Evolutionary conservation across 257 asterid species (phyloP), one percentile per base, ranked within the genome.

Genomic region (Solanum rostratum): DNA sequence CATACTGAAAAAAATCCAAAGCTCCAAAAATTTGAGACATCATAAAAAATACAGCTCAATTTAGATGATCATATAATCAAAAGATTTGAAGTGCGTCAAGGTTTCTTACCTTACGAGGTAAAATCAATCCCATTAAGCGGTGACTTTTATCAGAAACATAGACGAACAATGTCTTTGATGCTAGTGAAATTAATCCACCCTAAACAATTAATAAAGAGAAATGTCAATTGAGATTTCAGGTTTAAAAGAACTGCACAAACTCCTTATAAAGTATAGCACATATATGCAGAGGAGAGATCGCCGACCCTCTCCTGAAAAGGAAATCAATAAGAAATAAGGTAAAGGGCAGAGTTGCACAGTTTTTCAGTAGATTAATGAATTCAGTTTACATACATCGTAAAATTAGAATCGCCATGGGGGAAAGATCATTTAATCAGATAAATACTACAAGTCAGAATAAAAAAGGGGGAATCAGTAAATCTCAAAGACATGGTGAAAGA

Each of bases 121-220:
- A 93, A 86, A 95, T 95, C 96, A 94, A 92, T 87, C 99, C 99
- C 54, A 95, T 91, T 89, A 97, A 87, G 85, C 98, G 95, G 86
- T 87, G 88, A 3, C 95, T 96, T 89, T 90, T 95, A 84, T 95
- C 96, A 18, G 97, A 90, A 82, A 91, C 98, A 14, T 97, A 92
- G 66, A 97, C 92, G 84, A 95, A 89, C 90, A 97, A 60, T 46
- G 95, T 95, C 85, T 94, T 97, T 54, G 97, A 95, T 82, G 99
- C 98, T 79, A 97, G 90, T 88, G 93, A 95, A 86, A 97, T 95
- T 74, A 95, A 97, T 82, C 97, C 99, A 89, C 97, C 92, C 99
- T 95, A 86, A 73, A 81, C 79, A 89, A 29, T 55, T 39, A 37
- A 50, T 33, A 78, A 29, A 16, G 82, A 49, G 62, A 49, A 78